Base-by-base conservation (phyloP, 257 asterid species). In the Phtheirospermum japonicum region DNA sequence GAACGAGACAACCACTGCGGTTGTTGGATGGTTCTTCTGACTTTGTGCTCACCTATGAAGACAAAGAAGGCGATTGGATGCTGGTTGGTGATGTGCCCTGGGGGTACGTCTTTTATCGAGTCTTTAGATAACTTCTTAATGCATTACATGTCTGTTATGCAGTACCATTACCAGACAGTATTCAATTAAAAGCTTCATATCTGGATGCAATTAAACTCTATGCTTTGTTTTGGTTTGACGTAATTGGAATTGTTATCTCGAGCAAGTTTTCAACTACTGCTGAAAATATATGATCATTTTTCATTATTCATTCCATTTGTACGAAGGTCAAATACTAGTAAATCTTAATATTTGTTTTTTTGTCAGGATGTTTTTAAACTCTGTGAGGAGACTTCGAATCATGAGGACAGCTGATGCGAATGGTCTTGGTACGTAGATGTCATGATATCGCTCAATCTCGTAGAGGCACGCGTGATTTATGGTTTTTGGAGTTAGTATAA, bases 41-140 rank as follows among this genome's bases (percentile, higher is more conserved):
- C 18, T 87, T 77, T 70, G 85, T 84, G 70, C 85, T 84, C 60
- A 87, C 93, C 59, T 84, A 87, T 72, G 95, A 84, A 74, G 95
- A 87, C 72, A 87, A 77, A 75, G 95, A 87, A 1, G 93, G 90
- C 50, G 95, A 87, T 20, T 82, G 92, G 95, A 84, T 87, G 95
- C 89, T 87, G 39, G 93, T 84, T 72, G 95, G 95, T 60, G 95
- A 87, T 74, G 95, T 84, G 64, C 95, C 95, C 51, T 87, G 94
- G 90, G 85, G 77, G 95, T 87, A 87, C 16, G 92, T 71, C 61
- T 46, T 45, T 32, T 23, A 13, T 59, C 17, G 19, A 59, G 36
- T 56, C 30, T 61, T 55, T 61, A 33, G 66, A 16, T 66, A 42
- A 34, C 42, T 48, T 33, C 0, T 49, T 42, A 17, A 11, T 33